Evolutionary conservation across 2,329 filamentous ascomycete species (phyloP).

Genomic region (Lecanicillium sp.): DNA sequence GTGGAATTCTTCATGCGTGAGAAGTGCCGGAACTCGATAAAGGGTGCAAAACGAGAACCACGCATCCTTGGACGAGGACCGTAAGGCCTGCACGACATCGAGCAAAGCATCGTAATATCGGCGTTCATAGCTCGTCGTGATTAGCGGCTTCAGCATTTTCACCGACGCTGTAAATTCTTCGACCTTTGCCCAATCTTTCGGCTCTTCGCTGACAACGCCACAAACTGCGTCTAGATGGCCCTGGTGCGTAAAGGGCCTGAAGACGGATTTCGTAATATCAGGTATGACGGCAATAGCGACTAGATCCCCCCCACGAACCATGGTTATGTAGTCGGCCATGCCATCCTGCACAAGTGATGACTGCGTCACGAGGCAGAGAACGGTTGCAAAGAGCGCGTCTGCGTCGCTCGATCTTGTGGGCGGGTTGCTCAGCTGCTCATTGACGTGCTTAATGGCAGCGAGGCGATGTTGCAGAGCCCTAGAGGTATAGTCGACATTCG

Average conservation of each 20-base stretch:
- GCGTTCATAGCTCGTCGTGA: constrained; percentile 12
- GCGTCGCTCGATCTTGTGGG: constrained; percentile 19
- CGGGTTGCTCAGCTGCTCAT: constrained; percentile 19
- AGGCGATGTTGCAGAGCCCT: constrained; percentile 27
- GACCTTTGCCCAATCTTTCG: constrained; percentile 12
- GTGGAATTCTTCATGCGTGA: constrained; percentile 21
- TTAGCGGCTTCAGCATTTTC: constrained; percentile 11
- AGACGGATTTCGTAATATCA: constrained; percentile 14
- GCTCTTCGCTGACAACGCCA: constrained; percentile 14
- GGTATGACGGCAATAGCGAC: constrained; percentile 15
- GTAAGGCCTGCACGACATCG: constrained; percentile 9
- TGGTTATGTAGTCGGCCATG: constrained; percentile 28
- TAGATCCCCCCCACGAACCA: constrained; percentile 21
- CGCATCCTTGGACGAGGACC: constrained; percentile 12
- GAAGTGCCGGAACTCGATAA: constrained; percentile 12
- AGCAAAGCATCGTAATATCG: constrained; percentile 12
- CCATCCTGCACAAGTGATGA: constrained; percentile 26
- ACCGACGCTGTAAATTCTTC: constrained; percentile 14
- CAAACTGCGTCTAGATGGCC: constrained; percentile 18
- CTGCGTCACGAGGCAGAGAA: constrained; percentile 26
- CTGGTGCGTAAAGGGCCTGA: constrained; percentile 14
- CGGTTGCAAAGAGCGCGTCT: constrained; percentile 26
- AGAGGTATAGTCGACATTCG: constrained; percentile 16
- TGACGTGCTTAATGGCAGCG: constrained; percentile 25
- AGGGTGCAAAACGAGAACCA: constrained; percentile 15